Evolutionary conservation across 2,329 filamentous ascomycete genomes (phyloP).

Genomic region (Penicillium expansum): DNA sequence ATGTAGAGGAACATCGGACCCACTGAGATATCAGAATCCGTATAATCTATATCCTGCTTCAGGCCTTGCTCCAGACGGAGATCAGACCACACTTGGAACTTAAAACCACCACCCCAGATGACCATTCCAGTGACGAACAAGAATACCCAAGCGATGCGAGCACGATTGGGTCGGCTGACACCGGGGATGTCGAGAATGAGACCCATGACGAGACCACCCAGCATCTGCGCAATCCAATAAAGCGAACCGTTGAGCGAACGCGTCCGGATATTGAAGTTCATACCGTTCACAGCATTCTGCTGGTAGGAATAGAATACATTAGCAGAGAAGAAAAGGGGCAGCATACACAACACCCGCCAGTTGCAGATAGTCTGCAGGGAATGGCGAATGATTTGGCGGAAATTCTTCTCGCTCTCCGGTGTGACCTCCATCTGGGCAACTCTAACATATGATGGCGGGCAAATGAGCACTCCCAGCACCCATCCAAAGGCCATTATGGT

Average conservation of each 20-base stretch:
- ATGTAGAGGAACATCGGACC: constrained; percentile 69
- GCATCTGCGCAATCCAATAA: constrained; percentile 58
- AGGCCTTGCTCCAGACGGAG: constrained; percentile 38
- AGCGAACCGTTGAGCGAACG: constrained; percentile 56
- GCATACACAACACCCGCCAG: constrained; percentile 49
- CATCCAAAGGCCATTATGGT: constrained; percentile 53
- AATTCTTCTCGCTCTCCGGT: constrained; percentile 43
- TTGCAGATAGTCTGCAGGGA: constrained; percentile 39
- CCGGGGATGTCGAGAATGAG: constrained; percentile 41
- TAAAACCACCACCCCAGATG: constrained; percentile 63
- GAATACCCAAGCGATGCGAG: constrained; percentile 47
- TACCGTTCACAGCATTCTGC: constrained; percentile 55
- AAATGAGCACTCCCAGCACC: constrained; percentile 49
- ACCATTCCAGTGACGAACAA: constrained; percentile 52
- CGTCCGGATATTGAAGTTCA: constrained; percentile 55
- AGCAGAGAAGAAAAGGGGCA: constrained; percentile 56
- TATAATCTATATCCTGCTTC: constrained; percentile 51
- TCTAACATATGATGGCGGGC: constrained; percentile 46
- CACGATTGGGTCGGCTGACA: constrained; percentile 47
- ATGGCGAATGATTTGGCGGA: constrained; percentile 30
- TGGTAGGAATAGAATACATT: constrained; percentile 59
- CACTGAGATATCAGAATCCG: constrained; percentile 49
- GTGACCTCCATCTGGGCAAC: constrained; percentile 38
- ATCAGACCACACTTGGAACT: constrained; percentile 61
- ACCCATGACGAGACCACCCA: constrained; percentile 50